Percentiles rank a stretch among this genome's conserved stretches.
Conservation (phyloP, 2,329 filamentous ascomycete species). For the Cytospora mali region DNA sequence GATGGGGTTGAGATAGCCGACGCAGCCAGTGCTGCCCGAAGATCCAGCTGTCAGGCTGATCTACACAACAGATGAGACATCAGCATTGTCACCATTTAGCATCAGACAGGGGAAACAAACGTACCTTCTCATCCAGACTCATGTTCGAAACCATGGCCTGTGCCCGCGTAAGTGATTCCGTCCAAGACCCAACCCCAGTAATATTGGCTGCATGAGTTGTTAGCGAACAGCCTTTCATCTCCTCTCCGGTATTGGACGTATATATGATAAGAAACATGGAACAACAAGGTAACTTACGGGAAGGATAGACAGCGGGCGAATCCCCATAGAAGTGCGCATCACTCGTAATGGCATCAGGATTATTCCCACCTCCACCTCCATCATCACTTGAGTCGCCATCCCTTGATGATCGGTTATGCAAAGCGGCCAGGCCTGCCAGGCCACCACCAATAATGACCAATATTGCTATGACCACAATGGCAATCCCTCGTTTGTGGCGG, state of each 20-base stretch:
- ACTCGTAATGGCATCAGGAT: constrained; percentile 38
- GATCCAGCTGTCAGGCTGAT: constrained; percentile 76
- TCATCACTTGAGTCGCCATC: neutral
- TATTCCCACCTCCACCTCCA: constrained; percentile 4
- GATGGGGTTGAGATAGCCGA: constrained; percentile 47
- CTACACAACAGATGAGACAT: constrained; percentile 33
- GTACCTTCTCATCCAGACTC: constrained; percentile 73
- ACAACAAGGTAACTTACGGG: constrained; percentile 43
- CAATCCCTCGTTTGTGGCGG: constrained; percentile 36
- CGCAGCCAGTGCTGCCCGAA: constrained; percentile 54
- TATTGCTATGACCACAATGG: constrained; percentile 32
- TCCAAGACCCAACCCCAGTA: constrained; percentile 68
- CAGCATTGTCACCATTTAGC: neutral
- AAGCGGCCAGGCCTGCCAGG: constrained; percentile 39
- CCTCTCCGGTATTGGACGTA: neutral
- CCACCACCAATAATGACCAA: constrained; percentile 42
- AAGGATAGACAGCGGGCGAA: constrained; percentile 54
- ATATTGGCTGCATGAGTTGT: constrained; percentile 45
- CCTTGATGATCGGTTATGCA: constrained; percentile 28
- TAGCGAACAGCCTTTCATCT: constrained; percentile 3
- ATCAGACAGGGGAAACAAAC: neutral
- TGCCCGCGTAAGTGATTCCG: constrained; percentile 67
- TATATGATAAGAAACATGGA: neutral
- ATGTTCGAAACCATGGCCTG: constrained; percentile 69
- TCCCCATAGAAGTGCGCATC: constrained; percentile 53